Conservation (phyloP, 169 alveolate species). For the Plasmodium blacklocki region DNA sequence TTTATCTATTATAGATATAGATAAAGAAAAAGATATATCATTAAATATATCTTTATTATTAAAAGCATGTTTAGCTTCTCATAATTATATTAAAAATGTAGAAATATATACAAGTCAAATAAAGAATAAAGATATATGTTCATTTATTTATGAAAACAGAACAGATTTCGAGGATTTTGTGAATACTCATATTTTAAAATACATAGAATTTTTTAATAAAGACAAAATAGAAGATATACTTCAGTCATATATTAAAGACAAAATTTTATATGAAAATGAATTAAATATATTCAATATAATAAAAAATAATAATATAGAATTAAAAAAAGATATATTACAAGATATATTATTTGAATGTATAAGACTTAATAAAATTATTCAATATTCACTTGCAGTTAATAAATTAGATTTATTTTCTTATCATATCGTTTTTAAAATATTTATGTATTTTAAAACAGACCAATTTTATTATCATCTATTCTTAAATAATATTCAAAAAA, state of each 20-base stretch:
- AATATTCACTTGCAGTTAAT: conserved; percentile 58
- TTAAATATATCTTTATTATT: conserved; percentile 51
- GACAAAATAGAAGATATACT: conserved; percentile 16
- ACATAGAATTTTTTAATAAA: conserved; percentile 31
- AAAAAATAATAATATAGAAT: conserved; percentile 6
- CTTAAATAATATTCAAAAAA: conserved; percentile 25
- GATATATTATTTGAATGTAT: conserved; percentile 54
- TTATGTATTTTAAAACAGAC: conserved; percentile 42
- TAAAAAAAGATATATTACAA: conserved; percentile 34
- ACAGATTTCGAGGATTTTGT: conserved; percentile 37
- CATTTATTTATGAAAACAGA: conserved; percentile 50
- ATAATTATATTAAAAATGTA: conserved; percentile 53
- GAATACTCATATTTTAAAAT: conserved; percentile 36
- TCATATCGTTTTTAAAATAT: conserved; percentile 25
- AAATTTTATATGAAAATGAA: conserved; percentile 33
- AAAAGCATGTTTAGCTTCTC: conserved; percentile 70
- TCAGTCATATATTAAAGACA: conserved; percentile 26
- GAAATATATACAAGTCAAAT: conserved; percentile 51
- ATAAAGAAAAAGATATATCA: conserved; percentile 42
- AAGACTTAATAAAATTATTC: conserved; percentile 52
- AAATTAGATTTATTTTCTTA: conserved; percentile 31
- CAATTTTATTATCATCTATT: conserved; percentile 45
- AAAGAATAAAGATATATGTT: conserved; percentile 42
- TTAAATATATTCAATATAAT: conserved; percentile 40
- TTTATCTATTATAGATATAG: conserved; percentile 51